A percentile compares a stretch with the other conserved stretches of the same genome.
Conservation (phyloP, 2,329 filamentous ascomycete genomes). For the Lachnellula arida region DNA sequence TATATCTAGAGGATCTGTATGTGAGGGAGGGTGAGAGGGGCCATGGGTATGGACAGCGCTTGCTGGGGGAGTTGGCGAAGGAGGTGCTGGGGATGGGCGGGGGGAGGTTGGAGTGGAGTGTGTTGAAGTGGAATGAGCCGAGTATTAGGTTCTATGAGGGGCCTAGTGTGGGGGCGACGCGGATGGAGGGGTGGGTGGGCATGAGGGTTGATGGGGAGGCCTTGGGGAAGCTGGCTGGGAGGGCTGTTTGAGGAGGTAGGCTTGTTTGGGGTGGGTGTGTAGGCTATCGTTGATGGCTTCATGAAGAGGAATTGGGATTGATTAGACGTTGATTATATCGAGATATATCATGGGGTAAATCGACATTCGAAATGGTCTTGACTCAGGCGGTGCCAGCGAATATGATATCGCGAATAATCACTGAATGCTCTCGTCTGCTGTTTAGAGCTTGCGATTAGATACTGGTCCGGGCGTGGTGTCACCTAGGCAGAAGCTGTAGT, state of each 20-base stretch:
- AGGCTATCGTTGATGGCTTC: too few relatives aligned
- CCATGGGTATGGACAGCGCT: constrained; percentile 71
- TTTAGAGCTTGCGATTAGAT: too few relatives aligned
- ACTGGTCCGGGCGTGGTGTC: too few relatives aligned
- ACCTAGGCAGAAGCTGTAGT: too few relatives aligned
- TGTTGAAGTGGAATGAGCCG: constrained; percentile 89
- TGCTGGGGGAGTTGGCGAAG: constrained; percentile 73
- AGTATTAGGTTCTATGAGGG: constrained; percentile 82
- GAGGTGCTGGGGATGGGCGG: constrained; percentile 71
- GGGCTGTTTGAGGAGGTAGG: constrained; percentile 5
- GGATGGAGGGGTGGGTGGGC: constrained; percentile 67
- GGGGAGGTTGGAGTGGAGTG: constrained; percentile 80
- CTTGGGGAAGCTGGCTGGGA: constrained; percentile 51
- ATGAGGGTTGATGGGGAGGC: constrained; percentile 69
- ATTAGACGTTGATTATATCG: too few relatives aligned
- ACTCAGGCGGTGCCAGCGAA: too few relatives aligned
- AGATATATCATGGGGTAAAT: too few relatives aligned
- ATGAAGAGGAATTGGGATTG: too few relatives aligned
- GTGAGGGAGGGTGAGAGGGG: constrained; percentile 67
- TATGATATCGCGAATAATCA: too few relatives aligned
- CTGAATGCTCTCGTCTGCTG: too few relatives aligned
- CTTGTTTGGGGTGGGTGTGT: too few relatives aligned
- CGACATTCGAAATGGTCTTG: too few relatives aligned
- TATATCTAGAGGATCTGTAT: constrained; percentile 93
- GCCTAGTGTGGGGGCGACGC: constrained; percentile 53